These are phyloP conservation scores for Meredithiella fracta DNA, from an alignment of 2,329 filamentous ascomycete genomes.

Conservation along the genomic window DNA sequence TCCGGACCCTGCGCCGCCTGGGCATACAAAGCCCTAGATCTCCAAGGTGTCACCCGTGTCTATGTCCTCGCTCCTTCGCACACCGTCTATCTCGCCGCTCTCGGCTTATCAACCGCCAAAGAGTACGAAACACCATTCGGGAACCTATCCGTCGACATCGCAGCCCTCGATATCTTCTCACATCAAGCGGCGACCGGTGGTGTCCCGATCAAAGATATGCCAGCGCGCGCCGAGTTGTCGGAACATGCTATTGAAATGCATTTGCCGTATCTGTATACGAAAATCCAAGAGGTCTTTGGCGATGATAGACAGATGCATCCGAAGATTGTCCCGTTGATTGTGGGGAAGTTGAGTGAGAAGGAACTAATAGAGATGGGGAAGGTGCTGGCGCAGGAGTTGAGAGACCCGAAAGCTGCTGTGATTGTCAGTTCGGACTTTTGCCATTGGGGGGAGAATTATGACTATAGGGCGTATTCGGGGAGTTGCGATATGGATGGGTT, in stretches of 20 bases:
- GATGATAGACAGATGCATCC: constrained; percentile 41
- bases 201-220: constrained; percentile 37
- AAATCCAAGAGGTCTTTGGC: constrained; percentile 37
- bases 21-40: constrained; percentile 80
- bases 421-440: constrained; percentile 92
- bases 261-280: constrained; percentile 79
- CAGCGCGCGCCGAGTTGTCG: constrained; percentile 47
- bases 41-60: constrained; percentile 66
- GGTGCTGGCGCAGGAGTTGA: constrained; percentile 62
- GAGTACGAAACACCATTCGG: constrained; percentile 63
- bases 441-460: constrained; percentile 79
- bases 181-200: constrained; percentile 25
- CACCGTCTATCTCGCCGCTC: constrained; percentile 61
- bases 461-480: constrained; percentile 60
- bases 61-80: constrained; percentile 91
- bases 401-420: constrained; percentile 61
- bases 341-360: constrained; percentile 53
- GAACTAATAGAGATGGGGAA: constrained; percentile 54
- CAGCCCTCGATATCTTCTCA: constrained; percentile 34
- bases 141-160: constrained; percentile 46
- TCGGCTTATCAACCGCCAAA: constrained; percentile 57
- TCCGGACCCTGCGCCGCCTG: constrained; percentile 85
- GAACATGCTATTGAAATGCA: constrained; percentile 98
- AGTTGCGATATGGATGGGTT: constrained; percentile 25
- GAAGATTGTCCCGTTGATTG: constrained; percentile 65